phyloP scores from a whole-genome alignment of 1,284 basidiomycete species.

The Rhodotorula sp. region DNA sequence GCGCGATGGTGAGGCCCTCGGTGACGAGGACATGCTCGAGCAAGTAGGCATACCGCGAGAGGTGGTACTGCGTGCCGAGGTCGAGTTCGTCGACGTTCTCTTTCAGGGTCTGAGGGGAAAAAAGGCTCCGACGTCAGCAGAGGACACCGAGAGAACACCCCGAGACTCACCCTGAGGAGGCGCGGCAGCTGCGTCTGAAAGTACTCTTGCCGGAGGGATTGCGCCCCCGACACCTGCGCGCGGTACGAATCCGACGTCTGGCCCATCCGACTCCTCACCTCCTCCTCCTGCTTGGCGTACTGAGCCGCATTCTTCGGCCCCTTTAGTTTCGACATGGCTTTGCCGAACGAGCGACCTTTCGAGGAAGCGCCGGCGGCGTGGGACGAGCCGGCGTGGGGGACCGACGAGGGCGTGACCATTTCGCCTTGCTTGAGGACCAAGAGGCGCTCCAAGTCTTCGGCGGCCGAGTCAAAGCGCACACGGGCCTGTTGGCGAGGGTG shows the following conservation, averaged over 20 bases:
- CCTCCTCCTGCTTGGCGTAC: conserved; percentile 92
- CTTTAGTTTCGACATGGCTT: conserved; percentile 90
- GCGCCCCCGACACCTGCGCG: conserved; percentile 86
- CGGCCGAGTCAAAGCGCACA: conserved; percentile 77
- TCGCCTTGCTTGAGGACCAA: conserved; percentile 93
- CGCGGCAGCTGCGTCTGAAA: conserved; percentile 96
- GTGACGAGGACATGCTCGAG: conserved; percentile 86
- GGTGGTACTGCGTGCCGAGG: conserved; percentile 92
- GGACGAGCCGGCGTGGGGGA: conserved; percentile 37
- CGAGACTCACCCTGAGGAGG: conserved; percentile 69
- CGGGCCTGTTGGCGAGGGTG: conserved; percentile 57
- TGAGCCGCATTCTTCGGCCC: conserved; percentile 81
- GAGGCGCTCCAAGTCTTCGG: conserved; percentile 93
- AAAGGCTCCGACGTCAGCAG: conserved; percentile 7
- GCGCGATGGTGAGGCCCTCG: conserved; percentile 81
- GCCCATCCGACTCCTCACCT: conserved; percentile 81
- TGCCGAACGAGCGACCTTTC: conserved; percentile 64
- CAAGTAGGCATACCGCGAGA: conserved; percentile 89
- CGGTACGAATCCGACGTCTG: conserved; percentile 82
- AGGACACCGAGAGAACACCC: not conserved
- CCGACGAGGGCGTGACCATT: conserved; percentile 72
- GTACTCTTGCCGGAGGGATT: conserved; percentile 89
- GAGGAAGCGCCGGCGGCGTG: conserved; percentile 49
- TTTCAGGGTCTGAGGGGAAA: conserved; percentile 70
- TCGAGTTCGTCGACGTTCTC: conserved; percentile 96